phyloP scores from a whole-genome alignment of 1,284 basidiomycete species.

The Cryptococcus wingfieldii region DNA sequence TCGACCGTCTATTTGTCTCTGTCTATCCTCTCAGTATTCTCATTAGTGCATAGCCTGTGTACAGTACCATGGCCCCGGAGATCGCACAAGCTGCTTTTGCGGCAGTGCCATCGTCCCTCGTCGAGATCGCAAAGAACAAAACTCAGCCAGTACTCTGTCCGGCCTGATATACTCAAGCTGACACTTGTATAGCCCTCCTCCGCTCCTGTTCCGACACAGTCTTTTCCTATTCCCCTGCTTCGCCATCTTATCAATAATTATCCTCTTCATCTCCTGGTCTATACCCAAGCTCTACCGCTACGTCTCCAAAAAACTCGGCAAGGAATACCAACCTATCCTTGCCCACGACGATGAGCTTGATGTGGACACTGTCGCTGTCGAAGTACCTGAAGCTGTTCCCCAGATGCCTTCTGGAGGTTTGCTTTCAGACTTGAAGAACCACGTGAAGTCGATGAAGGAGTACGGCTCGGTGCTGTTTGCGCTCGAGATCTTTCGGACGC shows the following conservation, averaged over 20 bases:
- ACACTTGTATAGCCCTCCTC: slow-evolving; percentile 27
- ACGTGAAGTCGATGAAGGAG: slow-evolving; percentile 34
- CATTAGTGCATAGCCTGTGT: too few species aligned
- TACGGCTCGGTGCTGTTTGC: slow-evolving; percentile 41
- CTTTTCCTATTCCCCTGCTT: slow-evolving; percentile 44
- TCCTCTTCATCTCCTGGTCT: slow-evolving; percentile 29
- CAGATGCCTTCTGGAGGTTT: slow-evolving; percentile 43
- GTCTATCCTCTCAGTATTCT: too few species aligned
- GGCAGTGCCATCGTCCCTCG: slow-evolving; percentile 5
- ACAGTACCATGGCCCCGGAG: too few species aligned
- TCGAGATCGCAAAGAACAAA: slow-evolving; percentile 10
- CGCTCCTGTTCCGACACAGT: slow-evolving; percentile 34
- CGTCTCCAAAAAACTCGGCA: slow-evolving; percentile 1
- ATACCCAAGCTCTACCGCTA: slow-evolving; percentile 26
- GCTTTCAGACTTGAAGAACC: slow-evolving; percentile 38
- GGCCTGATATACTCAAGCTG: neutral
- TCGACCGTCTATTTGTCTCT: too few species aligned
- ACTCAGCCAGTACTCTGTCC: slow-evolving; percentile 11
- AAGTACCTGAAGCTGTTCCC: slow-evolving; percentile 14
- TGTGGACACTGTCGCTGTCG: slow-evolving; percentile 13
- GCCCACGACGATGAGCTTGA: slow-evolving; percentile 24
- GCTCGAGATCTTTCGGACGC: slow-evolving; percentile 38
- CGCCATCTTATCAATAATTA: slow-evolving; percentile 29
- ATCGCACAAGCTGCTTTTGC: slow-evolving; percentile 11
- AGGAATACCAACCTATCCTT: slow-evolving; percentile 29